Percentiles rank a stretch among this genome's conserved stretches.
These are phyloP conservation scores for Curvularia sp. DNA, from an alignment of 2,329 filamentous ascomycete genomes.

Conservation along the genomic window DNA sequence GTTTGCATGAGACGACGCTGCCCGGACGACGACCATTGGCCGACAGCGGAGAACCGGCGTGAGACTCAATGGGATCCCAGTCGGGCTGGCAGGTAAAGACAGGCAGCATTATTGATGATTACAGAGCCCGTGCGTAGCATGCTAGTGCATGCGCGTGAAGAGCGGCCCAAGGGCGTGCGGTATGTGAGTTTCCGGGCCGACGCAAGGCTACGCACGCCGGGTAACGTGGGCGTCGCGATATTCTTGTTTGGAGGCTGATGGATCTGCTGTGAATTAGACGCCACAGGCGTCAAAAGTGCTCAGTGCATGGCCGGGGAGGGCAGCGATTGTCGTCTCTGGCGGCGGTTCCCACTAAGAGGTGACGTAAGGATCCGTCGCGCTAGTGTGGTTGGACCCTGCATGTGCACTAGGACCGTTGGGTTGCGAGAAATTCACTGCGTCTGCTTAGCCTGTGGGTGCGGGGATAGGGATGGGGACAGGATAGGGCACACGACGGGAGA, in stretches of 20 bases:
- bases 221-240: constrained; percentile 23
- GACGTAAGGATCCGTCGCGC: constrained; percentile 30
- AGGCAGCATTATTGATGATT: constrained; percentile 1
- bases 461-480: not conserved
- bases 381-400: constrained; percentile 23
- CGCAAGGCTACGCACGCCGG: constrained; percentile 19
- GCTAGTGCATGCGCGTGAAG: constrained; percentile 1
- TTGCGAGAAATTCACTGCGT: constrained; percentile 7
- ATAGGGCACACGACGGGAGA: constrained; percentile 8
- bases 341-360: constrained; percentile 17
- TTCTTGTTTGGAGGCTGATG: constrained; percentile 1
- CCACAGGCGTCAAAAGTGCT: constrained; percentile 32
- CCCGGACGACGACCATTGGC: constrained; percentile 2
- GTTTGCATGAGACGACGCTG: not conserved
- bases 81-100: constrained; percentile 1
- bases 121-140: not conserved
- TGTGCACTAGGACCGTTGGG: constrained; percentile 16
- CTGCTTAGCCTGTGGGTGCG: not conserved
- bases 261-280: constrained; percentile 7
- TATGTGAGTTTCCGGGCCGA: not conserved
- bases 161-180: not conserved
- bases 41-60: not conserved
- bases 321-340: constrained; percentile 21
- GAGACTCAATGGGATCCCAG: not conserved
- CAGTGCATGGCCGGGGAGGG: constrained; percentile 13